Evolutionary conservation across 2,329 filamentous ascomycete genomes (phyloP), one percentile per base, ranked within the genome.

Genomic region (Moelleriella libera): DNA sequence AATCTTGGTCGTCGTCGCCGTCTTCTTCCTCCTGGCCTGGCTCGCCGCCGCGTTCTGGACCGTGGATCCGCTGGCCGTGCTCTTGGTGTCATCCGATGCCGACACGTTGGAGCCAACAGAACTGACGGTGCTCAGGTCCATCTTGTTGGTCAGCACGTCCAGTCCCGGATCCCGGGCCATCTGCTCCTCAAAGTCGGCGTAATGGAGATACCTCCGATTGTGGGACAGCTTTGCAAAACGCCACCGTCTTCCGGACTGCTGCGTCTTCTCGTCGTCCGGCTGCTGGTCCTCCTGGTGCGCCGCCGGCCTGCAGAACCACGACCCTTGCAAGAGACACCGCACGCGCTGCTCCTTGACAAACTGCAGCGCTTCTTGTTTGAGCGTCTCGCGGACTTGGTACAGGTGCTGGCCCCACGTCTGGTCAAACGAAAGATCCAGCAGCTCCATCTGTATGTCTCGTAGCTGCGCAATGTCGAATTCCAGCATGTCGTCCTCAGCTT

Each of bases 271-370:
- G 8, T 12, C 12, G 34, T 37, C 34, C 8, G 43, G 41, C 21
- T 45, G 44, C 51, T 55, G 47, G 61, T 64, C 45, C 66, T 62
- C 29, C 10, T 21, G 41, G 51, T 58, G 64, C 45, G 68, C 62
- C 9, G 65, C 58, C 5, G 74, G 63, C 63, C 74, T 66, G 61
- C 68, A 62, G 67, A 97, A 98, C 92, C 92, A 98, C 8, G 85
- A 82, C 6, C 92, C 92, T 54, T 87, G 77, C 4, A 97, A 75
- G 40, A 98, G 70, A 60, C 89, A 96, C 47, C 92, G 78, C 51
- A 97, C 85, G 39, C 92, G 81, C 64, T 98, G 92, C 67, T 98
- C 92, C 65, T 95, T 96, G 65, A 97, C 86, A 59, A 98, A 98
- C 58, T 95, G 87, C 47, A 96, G 68, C 9, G 90, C 88, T 64